Conservation (phyloP, 2,329 filamentous ascomycete genomes). For the Fusarium sp. region DNA sequence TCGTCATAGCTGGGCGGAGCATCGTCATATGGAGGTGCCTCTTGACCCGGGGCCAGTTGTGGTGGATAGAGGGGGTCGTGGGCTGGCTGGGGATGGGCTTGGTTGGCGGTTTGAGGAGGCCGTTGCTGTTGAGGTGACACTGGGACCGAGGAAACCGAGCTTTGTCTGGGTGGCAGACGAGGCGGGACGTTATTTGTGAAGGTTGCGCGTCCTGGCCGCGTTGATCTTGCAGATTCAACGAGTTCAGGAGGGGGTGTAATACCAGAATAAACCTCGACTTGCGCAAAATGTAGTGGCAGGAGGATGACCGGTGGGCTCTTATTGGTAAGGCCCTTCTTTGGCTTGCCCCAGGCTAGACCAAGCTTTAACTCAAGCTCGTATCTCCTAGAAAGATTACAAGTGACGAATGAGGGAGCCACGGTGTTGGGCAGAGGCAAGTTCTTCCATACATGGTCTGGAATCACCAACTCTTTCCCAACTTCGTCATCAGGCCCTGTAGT, state of each 20-base stretch:
- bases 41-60: conserved; percentile 60
- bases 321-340: conserved; percentile 51
- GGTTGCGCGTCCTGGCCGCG: conserved; percentile 55
- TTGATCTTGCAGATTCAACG: conserved; percentile 66
- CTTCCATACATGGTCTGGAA: conserved; percentile 81
- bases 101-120: conserved; percentile 42
- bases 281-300: conserved; percentile 80
- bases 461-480: conserved; percentile 73
- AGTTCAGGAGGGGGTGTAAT: conserved; percentile 84
- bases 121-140: conserved; percentile 29
- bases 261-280: conserved; percentile 85
- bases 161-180: conserved; percentile 52
- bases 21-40: conserved; percentile 69
- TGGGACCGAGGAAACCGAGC: conserved; percentile 40
- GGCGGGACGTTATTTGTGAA: conserved; percentile 47
- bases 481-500: conserved; percentile 66
- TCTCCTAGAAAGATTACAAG: conserved; percentile 84
- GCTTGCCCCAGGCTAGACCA: conserved; percentile 79
- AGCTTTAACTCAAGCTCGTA: conserved; percentile 89
- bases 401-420: conserved; percentile 85
- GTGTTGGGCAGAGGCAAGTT: conserved; percentile 81
- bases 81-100: conserved; percentile 47
- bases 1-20: conserved; percentile 97
- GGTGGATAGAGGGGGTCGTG: conserved; percentile 69
- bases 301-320: conserved; percentile 75